Evolutionary conservation across 1,139 yeast species (phyloP), one percentile per base, ranked within the genome.

Genomic region (Yamadazyma taylorii): DNA sequence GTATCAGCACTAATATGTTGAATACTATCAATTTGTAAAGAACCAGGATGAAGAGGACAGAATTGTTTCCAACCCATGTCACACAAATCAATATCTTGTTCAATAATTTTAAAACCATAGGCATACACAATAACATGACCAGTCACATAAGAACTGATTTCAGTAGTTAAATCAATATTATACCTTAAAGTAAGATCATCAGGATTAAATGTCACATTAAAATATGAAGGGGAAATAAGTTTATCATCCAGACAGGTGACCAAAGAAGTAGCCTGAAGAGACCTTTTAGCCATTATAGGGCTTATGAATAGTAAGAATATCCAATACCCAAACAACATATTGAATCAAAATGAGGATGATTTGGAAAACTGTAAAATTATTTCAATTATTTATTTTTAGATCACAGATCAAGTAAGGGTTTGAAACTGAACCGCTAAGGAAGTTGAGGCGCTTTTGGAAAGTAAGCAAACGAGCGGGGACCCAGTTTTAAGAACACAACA

Each of bases 241-340:
- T 88, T 81, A 48, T 72, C 61, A 35, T 79, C 80, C 83, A 80
- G 79, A 65, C 94, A 85, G 17, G 87, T 77, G 34, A 84, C 90
- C 47, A 85, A 65, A 4, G 92, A 83, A 5, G 82, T 66, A 4
- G 90, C 87, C 13, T 66, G 56, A 29, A 83, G 69, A 24, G 63
- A 51, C 44, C 84, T 66, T 38, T 50, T 55, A 24, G 66, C 71
- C 10, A 40, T 17, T 3, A 37, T 32, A 1, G 47, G 36, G n/a
- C 12, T 27, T 6, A 38, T 17, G 7, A 35, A 35, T 3, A 39
- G 24, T 23, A 40, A 33, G 5, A 43, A 29, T 5, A 14, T 14
- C 19, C 36, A 24, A 8, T n/a, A 15, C 22, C 22, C 23, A 17
- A 29, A 8, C 16, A 11, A 17, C 32, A 29, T 29, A 6, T 24